Evolutionary conservation across 228 moss, liverwort and hornwort genomes (phyloP).

Genomic region (Sphagnum fallax): DNA sequence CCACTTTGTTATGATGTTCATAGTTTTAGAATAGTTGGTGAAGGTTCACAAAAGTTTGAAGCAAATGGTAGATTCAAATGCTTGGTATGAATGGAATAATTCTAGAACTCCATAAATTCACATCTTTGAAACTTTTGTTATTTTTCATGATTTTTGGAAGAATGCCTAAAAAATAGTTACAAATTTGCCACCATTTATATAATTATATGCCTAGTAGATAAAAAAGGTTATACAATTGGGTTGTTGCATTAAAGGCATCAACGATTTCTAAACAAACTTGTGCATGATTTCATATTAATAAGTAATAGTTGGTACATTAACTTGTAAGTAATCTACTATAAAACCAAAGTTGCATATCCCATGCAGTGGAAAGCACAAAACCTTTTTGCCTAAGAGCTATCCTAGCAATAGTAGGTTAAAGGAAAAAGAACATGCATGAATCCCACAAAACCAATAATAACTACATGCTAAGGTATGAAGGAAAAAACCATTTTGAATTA

Average conservation of each 20-base stretch:
- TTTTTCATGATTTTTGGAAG: background rate
- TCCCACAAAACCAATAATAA: no score
- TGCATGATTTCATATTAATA: no score
- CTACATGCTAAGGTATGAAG: no score
- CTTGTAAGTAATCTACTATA: no score
- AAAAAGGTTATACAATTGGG: background rate
- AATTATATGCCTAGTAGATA: background rate
- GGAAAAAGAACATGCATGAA: no score
- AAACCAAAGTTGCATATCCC: no score
- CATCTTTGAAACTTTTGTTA: background rate
- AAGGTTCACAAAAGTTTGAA: background rate
- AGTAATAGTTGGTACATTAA: no score
- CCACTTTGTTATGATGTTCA: background rate
- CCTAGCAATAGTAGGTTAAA: no score
- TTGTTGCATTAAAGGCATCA: background rate
- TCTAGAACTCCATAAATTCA: background rate
- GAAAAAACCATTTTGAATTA: no score
- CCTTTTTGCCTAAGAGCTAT: no score
- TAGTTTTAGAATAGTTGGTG: background rate
- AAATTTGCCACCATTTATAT: background rate
- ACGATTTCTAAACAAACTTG: no score
- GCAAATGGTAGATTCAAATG: background rate
- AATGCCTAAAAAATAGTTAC: background rate
- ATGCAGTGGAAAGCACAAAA: no score
- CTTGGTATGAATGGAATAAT: background rate